These are phyloP conservation scores for Lactarius trivialis DNA, from an alignment of 768 basidiomycete genomes.

Conservation along the genomic window DNA sequence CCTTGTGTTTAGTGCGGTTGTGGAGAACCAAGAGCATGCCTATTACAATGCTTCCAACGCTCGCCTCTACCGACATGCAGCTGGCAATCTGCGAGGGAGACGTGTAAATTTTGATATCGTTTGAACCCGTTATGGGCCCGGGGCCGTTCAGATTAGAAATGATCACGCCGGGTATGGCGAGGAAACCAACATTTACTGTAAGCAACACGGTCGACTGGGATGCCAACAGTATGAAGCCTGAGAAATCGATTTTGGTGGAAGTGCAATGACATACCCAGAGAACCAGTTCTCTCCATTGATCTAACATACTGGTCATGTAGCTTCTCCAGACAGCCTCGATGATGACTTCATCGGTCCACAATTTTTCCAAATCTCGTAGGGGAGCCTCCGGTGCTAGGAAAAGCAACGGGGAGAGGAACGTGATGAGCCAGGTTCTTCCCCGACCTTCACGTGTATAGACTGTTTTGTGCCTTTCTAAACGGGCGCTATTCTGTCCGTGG, in stretches of 20 bases:
- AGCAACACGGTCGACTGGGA: slow-evolving; percentile 30
- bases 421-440: neutral
- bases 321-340: neutral
- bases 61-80: slow-evolving; percentile 11
- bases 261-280: neutral
- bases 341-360: neutral
- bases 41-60: slow-evolving; percentile 16
- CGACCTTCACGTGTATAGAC: neutral
- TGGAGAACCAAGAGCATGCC: slow-evolving; percentile 17
- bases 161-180: slow-evolving; percentile 29
- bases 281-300: neutral
- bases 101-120: neutral
- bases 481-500: neutral
- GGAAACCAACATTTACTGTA: slow-evolving; percentile 30
- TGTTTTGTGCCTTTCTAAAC: neutral
- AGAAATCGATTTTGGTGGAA: neutral
- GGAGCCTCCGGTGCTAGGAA: neutral
- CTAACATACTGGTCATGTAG: neutral
- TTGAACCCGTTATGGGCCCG: neutral
- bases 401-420: neutral
- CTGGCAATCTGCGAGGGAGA: slow-evolving; percentile 14
- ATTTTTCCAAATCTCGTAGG: neutral
- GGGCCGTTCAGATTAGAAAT: neutral
- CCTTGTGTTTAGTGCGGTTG: slow-evolving; percentile 6
- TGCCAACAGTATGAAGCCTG: neutral